A percentile compares a stretch with the other conserved stretches of the same genome.
These are phyloP conservation scores for Zygosaccharomyces bisporus DNA, from an alignment of 805 yeast genomes.

Conservation along the genomic window DNA sequence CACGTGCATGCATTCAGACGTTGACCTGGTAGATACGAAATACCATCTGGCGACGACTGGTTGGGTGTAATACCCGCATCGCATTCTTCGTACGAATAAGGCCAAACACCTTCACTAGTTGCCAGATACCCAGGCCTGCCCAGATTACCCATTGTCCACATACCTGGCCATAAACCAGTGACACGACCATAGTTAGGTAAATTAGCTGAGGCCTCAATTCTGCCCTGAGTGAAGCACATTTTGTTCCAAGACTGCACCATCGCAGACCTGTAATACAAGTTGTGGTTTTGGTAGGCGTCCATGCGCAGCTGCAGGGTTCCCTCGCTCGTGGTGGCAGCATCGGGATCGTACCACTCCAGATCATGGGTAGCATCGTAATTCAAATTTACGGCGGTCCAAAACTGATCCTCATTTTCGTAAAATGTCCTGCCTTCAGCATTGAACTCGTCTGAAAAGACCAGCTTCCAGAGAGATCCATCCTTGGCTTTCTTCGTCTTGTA, in stretches of 20 bases:
- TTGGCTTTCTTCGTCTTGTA: conserved; percentile 49
- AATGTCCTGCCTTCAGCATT: conserved; percentile 86
- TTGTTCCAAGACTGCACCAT: conserved; percentile 93
- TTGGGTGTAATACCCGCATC: conserved; percentile 95
- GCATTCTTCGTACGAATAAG: conserved; percentile 80
- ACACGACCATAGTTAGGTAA: conserved; percentile 76
- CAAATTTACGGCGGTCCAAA: conserved; percentile 79
- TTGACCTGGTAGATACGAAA: conserved; percentile 84
- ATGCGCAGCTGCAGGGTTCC: conserved; percentile 66
- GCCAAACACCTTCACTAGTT: conserved; percentile 92
- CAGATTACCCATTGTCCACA: conserved; percentile 91
- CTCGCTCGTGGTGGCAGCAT: conserved; percentile 71
- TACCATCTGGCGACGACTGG: conserved; percentile 87
- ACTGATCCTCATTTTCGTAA: conserved; percentile 87
- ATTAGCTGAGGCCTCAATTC: conserved; percentile 67
- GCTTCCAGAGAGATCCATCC: conserved; percentile 64
- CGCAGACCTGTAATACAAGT: conserved; percentile 79
- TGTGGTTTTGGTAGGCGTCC: conserved; percentile 81
- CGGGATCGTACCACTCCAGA: conserved; percentile 94
- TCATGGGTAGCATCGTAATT: conserved; percentile 86
- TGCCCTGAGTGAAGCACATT: conserved; percentile 83
- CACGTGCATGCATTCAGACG: conserved; percentile 74
- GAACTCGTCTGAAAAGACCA: conserved; percentile 90
- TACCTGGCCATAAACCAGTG: conserved; percentile 93
- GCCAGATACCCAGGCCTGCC: conserved; percentile 90